Percentiles rank a stretch among this genome's conserved stretches.
These are phyloP conservation scores for Coprinellus micaceus DNA, from an alignment of 768 basidiomycete species.

Conservation along the genomic window DNA sequence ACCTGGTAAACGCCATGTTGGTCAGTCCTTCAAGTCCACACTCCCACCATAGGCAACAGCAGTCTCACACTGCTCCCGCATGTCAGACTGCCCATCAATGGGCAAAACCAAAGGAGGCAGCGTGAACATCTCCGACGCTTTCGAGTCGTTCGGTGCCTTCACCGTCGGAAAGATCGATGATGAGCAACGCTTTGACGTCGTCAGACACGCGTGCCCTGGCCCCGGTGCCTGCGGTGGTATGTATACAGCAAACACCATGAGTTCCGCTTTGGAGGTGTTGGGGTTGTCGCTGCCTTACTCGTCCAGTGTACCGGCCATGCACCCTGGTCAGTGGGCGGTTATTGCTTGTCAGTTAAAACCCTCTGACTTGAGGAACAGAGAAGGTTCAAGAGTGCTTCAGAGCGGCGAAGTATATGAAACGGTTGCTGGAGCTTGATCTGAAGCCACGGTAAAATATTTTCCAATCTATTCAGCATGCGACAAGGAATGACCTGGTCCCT, in stretches of 20 bases:
- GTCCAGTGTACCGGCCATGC: slow-evolving; percentile 69
- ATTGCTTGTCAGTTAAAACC: not conserved
- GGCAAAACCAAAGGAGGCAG: slow-evolving; percentile 74
- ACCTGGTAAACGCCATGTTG: slow-evolving; percentile 67
- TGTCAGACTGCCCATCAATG: slow-evolving; percentile 72
- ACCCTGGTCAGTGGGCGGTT: slow-evolving; percentile 46
- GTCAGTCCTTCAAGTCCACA: slow-evolving; percentile 30
- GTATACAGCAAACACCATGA: slow-evolving; percentile 93
- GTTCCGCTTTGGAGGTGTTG: slow-evolving; percentile 73
- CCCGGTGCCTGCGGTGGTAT: slow-evolving; percentile 85
- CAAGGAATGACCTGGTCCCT: not conserved
- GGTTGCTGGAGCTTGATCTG: slow-evolving; percentile 69
- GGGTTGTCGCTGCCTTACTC: slow-evolving; percentile 87
- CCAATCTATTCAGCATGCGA: not conserved
- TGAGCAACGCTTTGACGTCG: slow-evolving; percentile 79
- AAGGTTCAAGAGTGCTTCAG: slow-evolving; percentile 81
- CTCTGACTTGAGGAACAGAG: slow-evolving; percentile 37
- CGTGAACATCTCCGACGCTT: slow-evolving; percentile 81
- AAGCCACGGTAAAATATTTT: slow-evolving; percentile 58
- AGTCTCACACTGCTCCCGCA: not conserved
- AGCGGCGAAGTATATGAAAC: slow-evolving; percentile 74
- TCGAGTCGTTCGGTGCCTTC: slow-evolving; percentile 82
- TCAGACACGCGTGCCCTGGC: slow-evolving; percentile 82
- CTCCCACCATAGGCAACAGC: not conserved
- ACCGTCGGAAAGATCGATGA: slow-evolving; percentile 73